Percentiles rank a stretch among this genome's conserved stretches.
These are phyloP conservation scores for Dothideomycetidae sp. DNA, from an alignment of 2,329 filamentous ascomycete genomes.

Conservation along the genomic window DNA sequence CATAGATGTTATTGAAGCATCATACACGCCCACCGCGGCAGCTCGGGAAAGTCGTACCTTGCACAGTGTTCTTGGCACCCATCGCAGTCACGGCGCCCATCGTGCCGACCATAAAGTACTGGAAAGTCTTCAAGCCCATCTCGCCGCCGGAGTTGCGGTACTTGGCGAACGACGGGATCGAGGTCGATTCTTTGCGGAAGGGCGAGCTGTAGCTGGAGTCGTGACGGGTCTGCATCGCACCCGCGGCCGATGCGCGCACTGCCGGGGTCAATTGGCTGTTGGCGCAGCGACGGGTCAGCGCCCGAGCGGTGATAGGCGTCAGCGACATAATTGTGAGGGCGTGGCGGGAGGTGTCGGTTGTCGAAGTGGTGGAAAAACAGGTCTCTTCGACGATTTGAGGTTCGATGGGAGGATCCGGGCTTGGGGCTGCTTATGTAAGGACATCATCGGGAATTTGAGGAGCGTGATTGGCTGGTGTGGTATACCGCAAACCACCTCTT, in stretches of 20 bases:
- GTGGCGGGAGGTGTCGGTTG: constrained; percentile 2
- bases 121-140: constrained; percentile 70
- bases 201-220: constrained; percentile 38
- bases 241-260: constrained; percentile 30
- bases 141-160: constrained; percentile 61
- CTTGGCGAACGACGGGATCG: constrained; percentile 79
- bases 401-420: background rate
- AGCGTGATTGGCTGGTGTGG: background rate
- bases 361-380: constrained; percentile 8
- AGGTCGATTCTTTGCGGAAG: constrained; percentile 44
- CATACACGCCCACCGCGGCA: too few relatives aligned
- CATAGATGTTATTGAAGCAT: too few relatives aligned
- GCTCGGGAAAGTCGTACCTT: constrained; percentile 84
- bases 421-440: background rate
- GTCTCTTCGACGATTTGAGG: background rate
- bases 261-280: constrained; percentile 31
- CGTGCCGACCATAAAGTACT: constrained; percentile 96
- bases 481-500: too few relatives aligned
- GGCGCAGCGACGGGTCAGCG: constrained; percentile 33
- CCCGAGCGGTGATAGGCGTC: constrained; percentile 32
- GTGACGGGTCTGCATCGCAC: constrained; percentile 29
- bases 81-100: constrained; percentile 85
- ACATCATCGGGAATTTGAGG: background rate
- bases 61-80: constrained; percentile 93
- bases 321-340: constrained; percentile 32